Conservation (phyloP, 1,139 yeast species). For the Starmera stellimalicola region DNA sequence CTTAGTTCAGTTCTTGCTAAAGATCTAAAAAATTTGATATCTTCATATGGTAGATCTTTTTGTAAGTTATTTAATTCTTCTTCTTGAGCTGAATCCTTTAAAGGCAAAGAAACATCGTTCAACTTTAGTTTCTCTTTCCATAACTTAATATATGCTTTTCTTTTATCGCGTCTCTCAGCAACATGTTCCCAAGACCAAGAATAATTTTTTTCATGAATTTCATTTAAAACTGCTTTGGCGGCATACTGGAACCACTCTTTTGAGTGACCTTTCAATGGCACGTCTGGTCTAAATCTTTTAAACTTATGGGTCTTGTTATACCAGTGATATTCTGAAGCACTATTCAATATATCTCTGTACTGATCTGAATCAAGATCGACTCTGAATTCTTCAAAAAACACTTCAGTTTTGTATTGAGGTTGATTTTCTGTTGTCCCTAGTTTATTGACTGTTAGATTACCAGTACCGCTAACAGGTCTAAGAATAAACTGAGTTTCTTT, state of each 20-base stretch:
- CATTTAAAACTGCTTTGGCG: constrained; percentile 61
- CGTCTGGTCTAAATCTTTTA: constrained; percentile 59
- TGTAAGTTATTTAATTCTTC: constrained; percentile 45
- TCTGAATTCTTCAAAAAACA: constrained; percentile 82
- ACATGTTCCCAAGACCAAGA: constrained; percentile 89
- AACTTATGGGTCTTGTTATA: constrained; percentile 69
- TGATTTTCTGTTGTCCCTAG: constrained; percentile 54
- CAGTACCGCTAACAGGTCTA: constrained; percentile 84
- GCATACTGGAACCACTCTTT: constrained; percentile 76
- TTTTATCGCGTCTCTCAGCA: constrained; percentile 58
- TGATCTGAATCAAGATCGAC: constrained; percentile 78
- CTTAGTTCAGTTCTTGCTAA: constrained; percentile 60
- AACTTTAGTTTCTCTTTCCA: constrained; percentile 50
- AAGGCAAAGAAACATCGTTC: constrained; percentile 19
- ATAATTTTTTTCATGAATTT: constrained; percentile 70
- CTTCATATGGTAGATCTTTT: constrained; percentile 56
- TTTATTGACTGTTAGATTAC: constrained; percentile 76
- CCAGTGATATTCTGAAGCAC: constrained; percentile 76
- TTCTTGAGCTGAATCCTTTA: constrained; percentile 25
- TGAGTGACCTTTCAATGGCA: constrained; percentile 57
- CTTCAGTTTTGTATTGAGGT: constrained; percentile 71
- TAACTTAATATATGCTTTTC: constrained; percentile 56
- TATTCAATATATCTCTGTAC: constrained; percentile 72
- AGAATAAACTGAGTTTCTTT: constrained; percentile 53
- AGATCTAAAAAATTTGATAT: constrained; percentile 76